Evolutionary conservation across 1,284 basidiomycete genomes (phyloP).

Genomic region (Hymenochaete sp.): DNA sequence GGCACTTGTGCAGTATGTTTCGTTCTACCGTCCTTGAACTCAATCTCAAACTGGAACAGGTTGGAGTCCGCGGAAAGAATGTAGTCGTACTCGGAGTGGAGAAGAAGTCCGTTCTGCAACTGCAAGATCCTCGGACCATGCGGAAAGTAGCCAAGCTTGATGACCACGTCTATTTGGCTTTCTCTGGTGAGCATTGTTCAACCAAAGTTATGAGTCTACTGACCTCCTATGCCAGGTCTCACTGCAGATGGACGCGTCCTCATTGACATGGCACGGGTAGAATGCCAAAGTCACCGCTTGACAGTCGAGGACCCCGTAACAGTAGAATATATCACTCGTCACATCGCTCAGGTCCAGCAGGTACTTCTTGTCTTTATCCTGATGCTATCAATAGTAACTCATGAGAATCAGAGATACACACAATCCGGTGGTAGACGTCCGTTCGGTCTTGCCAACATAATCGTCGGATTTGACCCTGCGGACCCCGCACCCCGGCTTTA

Average conservation of each 20-base stretch:
- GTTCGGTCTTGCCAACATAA: conserved; percentile 95
- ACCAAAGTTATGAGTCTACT: background rate
- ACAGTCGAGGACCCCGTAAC: conserved; percentile 98
- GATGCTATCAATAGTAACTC: background rate
- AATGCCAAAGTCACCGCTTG: conserved; percentile 95
- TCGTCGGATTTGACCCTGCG: conserved; percentile 95
- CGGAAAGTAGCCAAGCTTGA: conserved; percentile 98
- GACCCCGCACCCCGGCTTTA: conserved; percentile 86
- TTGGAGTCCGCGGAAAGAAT: conserved; percentile 91
- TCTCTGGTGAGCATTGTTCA: conserved; percentile 63
- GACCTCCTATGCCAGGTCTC: conserved; percentile 52
- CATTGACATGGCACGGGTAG: conserved; percentile 95
- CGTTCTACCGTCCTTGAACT: background rate
- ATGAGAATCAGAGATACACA: conserved; percentile 70
- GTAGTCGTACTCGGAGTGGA: conserved; percentile 97
- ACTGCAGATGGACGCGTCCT: conserved; percentile 97
- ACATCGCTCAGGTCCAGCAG: conserved; percentile 97
- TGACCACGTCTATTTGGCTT: conserved; percentile 95
- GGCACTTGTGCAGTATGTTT: conserved; percentile 89
- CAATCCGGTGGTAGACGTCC: conserved; percentile 98
- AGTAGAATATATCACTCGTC: conserved; percentile 96
- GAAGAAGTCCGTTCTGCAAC: conserved; percentile 96
- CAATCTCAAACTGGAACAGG: conserved; percentile 38
- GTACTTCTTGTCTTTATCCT: conserved; percentile 45
- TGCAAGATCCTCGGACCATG: conserved; percentile 97